Conservation (phyloP, 2,329 filamentous ascomycete species). For the Rhytidhysteron rufulum region DNA sequence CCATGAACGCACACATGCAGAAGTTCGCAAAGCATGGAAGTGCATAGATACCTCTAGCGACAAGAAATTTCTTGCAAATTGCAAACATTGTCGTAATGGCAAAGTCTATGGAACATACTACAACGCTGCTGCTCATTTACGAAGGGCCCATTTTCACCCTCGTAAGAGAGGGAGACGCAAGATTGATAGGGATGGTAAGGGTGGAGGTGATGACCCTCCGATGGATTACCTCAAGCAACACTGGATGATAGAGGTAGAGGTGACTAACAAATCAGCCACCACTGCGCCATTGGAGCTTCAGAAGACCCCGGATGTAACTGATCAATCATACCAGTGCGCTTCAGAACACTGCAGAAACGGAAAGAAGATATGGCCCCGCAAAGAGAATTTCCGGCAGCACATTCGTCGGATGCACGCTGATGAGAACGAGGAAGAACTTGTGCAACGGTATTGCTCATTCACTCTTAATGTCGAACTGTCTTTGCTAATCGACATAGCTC, state of each 20-base stretch:
- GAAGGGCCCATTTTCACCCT: constrained; percentile 81
- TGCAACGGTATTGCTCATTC: constrained; percentile 40
- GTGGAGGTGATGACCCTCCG: constrained; percentile 57
- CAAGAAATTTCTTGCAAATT: constrained; percentile 68
- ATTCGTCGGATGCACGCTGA: constrained; percentile 63
- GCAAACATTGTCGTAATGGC: constrained; percentile 72
- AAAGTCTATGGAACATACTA: constrained; percentile 92
- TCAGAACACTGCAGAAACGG: constrained; percentile 54
- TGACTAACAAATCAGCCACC: too few species aligned
- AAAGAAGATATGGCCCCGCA: constrained; percentile 71
- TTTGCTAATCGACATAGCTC: constrained; percentile 23
- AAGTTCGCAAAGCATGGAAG: constrained; percentile 58
- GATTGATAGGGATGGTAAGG: constrained; percentile 58
- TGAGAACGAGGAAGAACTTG: constrained; percentile 41
- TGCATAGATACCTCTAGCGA: constrained; percentile 57
- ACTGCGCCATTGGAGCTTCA: too few species aligned
- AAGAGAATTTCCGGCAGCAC: constrained; percentile 85
- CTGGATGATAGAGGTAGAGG: constrained; percentile 58
- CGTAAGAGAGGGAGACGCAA: constrained; percentile 56
- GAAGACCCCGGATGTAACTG: too few species aligned
- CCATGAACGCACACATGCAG: constrained; percentile 62
- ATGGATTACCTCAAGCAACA: constrained; percentile 57
- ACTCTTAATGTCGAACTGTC: too few species aligned
- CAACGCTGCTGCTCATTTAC: constrained; percentile 87
- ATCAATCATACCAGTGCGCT: constrained; percentile 59